Evolutionary conservation across 495 filamentous ascomycete genomes (phyloP).

Genomic region (Penicillium samsonianum): DNA sequence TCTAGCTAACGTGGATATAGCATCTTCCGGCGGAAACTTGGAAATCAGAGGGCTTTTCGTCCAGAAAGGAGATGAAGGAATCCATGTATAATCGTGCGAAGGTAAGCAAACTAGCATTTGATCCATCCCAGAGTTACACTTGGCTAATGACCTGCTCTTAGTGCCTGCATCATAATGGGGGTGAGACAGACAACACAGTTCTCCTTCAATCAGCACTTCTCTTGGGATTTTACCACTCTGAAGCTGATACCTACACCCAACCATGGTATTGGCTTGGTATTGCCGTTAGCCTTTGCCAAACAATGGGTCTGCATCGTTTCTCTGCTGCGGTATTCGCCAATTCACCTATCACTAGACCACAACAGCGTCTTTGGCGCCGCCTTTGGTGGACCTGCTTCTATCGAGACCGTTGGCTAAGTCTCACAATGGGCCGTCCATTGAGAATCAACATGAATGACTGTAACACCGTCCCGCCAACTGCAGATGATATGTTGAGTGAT

Average conservation of each 20-base stretch:
- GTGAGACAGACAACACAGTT: slow-evolving; percentile 37
- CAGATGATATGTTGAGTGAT: slow-evolving; percentile 35
- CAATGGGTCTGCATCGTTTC: slow-evolving; percentile 37
- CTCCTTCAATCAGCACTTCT: slow-evolving; percentile 42
- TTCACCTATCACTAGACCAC: slow-evolving; percentile 25
- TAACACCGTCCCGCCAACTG: slow-evolving; percentile 29
- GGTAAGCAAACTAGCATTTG: slow-evolving; percentile 15
- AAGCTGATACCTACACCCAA: slow-evolving; percentile 35
- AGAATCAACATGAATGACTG: slow-evolving; percentile 41
- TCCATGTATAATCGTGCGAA: slow-evolving; percentile 42
- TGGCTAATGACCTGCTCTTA: slow-evolving; percentile 11
- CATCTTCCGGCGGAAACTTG: slow-evolving; percentile 27
- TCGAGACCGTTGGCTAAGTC: slow-evolving; percentile 42
- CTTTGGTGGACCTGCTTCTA: slow-evolving; percentile 46
- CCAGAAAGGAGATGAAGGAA: slow-evolving; percentile 40
- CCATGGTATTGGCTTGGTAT: slow-evolving; percentile 44
- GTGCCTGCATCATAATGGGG: slow-evolving; percentile 40
- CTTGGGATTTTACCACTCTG: slow-evolving; percentile 44
- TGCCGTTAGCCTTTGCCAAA: slow-evolving; percentile 37
- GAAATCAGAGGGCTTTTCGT: slow-evolving; percentile 34
- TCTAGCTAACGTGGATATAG: slow-evolving; percentile 17
- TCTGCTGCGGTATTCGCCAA: slow-evolving; percentile 21
- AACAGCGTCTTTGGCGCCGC: slow-evolving; percentile 38
- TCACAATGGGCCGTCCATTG: slow-evolving; percentile 38
- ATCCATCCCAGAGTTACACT: neutral